Evolutionary conservation across 2,329 filamentous ascomycete genomes (phyloP), one percentile per base, ranked within the genome.

Genomic region (Aschersonia sp.): DNA sequence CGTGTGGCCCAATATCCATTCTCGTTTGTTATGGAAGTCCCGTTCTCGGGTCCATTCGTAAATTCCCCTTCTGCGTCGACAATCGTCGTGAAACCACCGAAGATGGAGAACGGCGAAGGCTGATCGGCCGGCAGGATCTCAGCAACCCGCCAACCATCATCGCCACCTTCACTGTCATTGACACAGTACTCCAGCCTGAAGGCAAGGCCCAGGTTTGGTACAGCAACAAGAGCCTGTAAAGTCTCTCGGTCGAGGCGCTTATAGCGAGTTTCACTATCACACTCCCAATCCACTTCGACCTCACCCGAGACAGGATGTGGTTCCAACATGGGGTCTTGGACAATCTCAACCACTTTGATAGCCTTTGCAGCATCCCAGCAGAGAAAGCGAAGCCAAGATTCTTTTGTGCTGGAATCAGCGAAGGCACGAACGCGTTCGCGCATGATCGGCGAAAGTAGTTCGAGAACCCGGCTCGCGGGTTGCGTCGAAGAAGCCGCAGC

Each of bases 241-340:
- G 85, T 92, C 64, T 92, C 86, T 43, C 75, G 66, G 57, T 92
- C 86, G 38, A 86, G 61, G n/a, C 84, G 72, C 51, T 77, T 71
- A 65, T 82, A 91, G 47, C 75, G 72, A 31, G 73, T 70, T 50
- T 78, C 70, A 5, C 78, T 73, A 49, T 87, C 82, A 49, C 71
- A 73, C 56, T 79, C 74, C 72, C 75, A 78, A 61, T 85, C 80
- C 28, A 89, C 65, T 65, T 91, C 85, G 47, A 91, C 77, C 62
- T 89, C 85, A 47, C 85, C 85, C 2, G 84, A 88, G 4, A 84
- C 78, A 3, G 86, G 86, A 57, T 92, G 86, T n/a, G 84, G 84
- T 61, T 89, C 84, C 32, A 91, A 69, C 44, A 73, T 67, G 47
- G 84, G 77, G 48, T 74, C 73, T 54, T 74, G 73, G 32, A 80